Conservation (phyloP, 2,329 filamentous ascomycete genomes). For the Ascochyta koolunga region DNA sequence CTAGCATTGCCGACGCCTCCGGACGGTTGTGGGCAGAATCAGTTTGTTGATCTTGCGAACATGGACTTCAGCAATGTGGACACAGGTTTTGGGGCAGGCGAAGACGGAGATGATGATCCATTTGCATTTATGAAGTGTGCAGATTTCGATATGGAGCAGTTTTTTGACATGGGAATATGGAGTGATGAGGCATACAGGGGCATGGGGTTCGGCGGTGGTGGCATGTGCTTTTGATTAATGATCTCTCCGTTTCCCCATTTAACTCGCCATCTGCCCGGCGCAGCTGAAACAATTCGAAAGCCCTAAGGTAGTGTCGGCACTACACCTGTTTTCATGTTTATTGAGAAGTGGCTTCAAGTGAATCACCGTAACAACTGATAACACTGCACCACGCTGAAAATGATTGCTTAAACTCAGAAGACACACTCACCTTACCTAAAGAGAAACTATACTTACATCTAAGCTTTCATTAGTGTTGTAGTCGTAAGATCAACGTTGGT, state of each 20-base stretch:
- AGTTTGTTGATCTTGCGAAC: not conserved
- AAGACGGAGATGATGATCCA: constrained; percentile 18
- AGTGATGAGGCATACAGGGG: constrained; percentile 33
- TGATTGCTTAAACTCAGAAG: too few relatives aligned
- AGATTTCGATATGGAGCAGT: constrained; percentile 44
- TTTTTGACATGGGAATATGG: constrained; percentile 44
- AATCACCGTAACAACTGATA: too few relatives aligned
- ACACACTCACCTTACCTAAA: too few relatives aligned
- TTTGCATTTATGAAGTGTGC: constrained; percentile 30
- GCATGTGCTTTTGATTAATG: constrained; percentile 3
- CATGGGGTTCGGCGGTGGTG: constrained; percentile 38
- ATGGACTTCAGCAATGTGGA: constrained; percentile 7
- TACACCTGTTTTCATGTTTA: too few relatives aligned
- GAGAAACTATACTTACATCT: too few relatives aligned
- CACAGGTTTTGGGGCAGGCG: not conserved
- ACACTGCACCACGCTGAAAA: too few relatives aligned
- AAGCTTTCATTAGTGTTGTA: too few relatives aligned
- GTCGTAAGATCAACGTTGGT: too few relatives aligned
- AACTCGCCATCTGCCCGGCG: not conserved
- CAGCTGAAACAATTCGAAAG: not conserved
- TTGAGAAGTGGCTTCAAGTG: too few relatives aligned
- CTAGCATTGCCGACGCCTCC: constrained; percentile 10
- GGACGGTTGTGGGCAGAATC: not conserved
- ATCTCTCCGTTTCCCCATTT: not conserved
- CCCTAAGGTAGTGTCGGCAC: not conserved